Evolutionary conservation across 2,329 filamentous ascomycete species (phyloP), one percentile per base, ranked within the genome.

Genomic region (Aspergillus fumigatiaffinis): DNA sequence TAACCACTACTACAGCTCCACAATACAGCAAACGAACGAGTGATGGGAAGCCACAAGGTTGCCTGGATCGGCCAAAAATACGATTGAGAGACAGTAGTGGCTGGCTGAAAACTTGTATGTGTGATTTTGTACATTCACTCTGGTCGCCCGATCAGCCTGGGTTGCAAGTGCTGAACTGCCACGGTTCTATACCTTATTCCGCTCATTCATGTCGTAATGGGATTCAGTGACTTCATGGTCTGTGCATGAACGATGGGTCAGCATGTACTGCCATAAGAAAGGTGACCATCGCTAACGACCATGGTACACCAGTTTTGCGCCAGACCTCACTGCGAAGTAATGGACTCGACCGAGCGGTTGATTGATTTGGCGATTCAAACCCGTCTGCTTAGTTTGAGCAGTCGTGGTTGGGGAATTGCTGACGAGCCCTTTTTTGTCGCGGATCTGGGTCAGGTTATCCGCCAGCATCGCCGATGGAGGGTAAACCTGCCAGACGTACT

Each of bases 351-450:
- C 23, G 26, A 38, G n/a, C 44, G 14, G 3, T 23, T 54, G 23
- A 38, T 54, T 42, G 52, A 54, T 46, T 50, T 54, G 21, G 44
- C 47, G 4, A 50, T 54, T 26, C 44, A 50, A 2, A 49, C 44
- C 10, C 29, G 32, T 4, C 32, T 54, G 10, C 42, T 21, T 14
- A 41, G 21, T 17, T 20, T 50, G 8, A 32, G 14, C 29, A 35
- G 26, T 20, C 4, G 35, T 32, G 52, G 52, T 6, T 32, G 28
- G 32, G 32, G 7, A 21, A 17, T 29, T 49, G 42, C 42, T 12
- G 50, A 56, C 8, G 61, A 62, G 12, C 57, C 64, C 2, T 68
- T 68, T 41, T 67, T 65, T 52, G 50, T 67, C 3, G 64, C 61
- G 9, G 64, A 68, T 51, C 50, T 56, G 8, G 54, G 54, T 21